phyloP scores from a whole-genome alignment of 768 basidiomycete species.

The Fistulinella prunicolor region DNA sequence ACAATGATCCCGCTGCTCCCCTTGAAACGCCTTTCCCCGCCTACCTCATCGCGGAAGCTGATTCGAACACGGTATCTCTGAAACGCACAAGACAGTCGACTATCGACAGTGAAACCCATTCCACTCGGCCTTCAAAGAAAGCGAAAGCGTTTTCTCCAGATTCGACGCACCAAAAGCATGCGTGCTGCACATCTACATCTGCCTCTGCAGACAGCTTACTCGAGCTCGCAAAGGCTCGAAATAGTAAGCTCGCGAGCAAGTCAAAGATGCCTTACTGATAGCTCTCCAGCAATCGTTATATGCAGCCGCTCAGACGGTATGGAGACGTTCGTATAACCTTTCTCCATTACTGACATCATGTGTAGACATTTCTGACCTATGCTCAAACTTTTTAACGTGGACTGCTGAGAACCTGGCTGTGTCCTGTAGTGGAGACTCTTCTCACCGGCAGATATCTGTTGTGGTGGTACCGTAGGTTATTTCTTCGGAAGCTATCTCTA shows the following conservation, averaged over 20 bases:
- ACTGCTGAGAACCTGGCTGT: not conserved
- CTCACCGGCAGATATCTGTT: slow-evolving; percentile 11
- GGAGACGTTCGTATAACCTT: not conserved
- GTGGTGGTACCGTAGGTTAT: slow-evolving; percentile 20
- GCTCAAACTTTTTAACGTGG: slow-evolving; percentile 22
- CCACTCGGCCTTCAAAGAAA: slow-evolving; percentile 10
- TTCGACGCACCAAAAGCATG: not conserved
- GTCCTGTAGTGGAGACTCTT: not conserved
- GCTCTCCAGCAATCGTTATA: slow-evolving; percentile 18
- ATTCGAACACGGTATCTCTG: slow-evolving; percentile 8
- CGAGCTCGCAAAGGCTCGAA: slow-evolving; percentile 19
- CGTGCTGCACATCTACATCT: not conserved
- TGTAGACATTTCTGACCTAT: slow-evolving; percentile 18
- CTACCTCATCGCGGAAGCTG: slow-evolving; percentile 2
- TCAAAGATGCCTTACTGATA: not conserved
- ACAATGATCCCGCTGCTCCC: slow-evolving; percentile 18
- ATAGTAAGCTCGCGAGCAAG: slow-evolving; percentile 15
- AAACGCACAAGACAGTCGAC: slow-evolving; percentile 14
- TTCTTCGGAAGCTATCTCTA: not conserved
- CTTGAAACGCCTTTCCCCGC: slow-evolving; percentile 15
- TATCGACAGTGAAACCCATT: slow-evolving; percentile 2
- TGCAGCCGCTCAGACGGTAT: slow-evolving; percentile 20
- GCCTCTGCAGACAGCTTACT: slow-evolving; percentile 11
- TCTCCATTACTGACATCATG: slow-evolving; percentile 1
- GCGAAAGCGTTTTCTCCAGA: not conserved